Base-by-base conservation (phyloP, 75 land plant species). In the Larix kaempferi region DNA sequence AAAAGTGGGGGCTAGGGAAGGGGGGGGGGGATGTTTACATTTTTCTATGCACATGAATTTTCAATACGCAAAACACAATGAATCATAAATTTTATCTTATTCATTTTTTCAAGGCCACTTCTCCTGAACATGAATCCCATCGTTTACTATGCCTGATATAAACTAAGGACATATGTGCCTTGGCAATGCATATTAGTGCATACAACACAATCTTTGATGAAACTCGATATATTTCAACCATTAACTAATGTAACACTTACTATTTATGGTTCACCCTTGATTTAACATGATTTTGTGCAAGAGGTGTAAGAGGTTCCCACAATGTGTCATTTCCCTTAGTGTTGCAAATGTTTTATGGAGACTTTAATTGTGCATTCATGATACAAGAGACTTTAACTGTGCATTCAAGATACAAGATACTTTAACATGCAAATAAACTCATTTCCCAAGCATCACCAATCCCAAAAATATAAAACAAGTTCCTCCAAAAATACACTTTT, bases 291-390 rank as follows among this genome's bases (percentile, higher is more conserved):
- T 67, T 67, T 17, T 67, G 49, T 39, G 71, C 71, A 67, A 67
- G 23, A 39, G 22, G 71, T 67, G 71, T 17, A 27, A 67, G 37
- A 44, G 71, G 71, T 22, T 67, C 49, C 22, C 71, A n/a, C 44
- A 67, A 67, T 67, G 23, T 67, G 71, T 67, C 71, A 67, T 67
- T 67, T 39, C 71, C 71, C 1, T 67, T 39, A 10, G 25, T 23
- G 27, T 66, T 21, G 14, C 71, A 33, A 66, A 66, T 37, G n/a
- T 35, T 66, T 66, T 33, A 6, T 66, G 71, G 14, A 66, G 15
- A 37, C 19, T 13, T 61, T 35, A 66, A 39, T 44, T 29, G 71
- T 66, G 71, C 35, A 6, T 35, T 66, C 25, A 12, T 29, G 27
- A 10, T 25, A 61, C 64, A 61, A 8, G 64, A 61, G 25, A 26